Evolutionary conservation across 139 green algal genomes (phyloP), one percentile per base, ranked within the genome.

Genomic region (Monoraphidium neglectum): DNA sequence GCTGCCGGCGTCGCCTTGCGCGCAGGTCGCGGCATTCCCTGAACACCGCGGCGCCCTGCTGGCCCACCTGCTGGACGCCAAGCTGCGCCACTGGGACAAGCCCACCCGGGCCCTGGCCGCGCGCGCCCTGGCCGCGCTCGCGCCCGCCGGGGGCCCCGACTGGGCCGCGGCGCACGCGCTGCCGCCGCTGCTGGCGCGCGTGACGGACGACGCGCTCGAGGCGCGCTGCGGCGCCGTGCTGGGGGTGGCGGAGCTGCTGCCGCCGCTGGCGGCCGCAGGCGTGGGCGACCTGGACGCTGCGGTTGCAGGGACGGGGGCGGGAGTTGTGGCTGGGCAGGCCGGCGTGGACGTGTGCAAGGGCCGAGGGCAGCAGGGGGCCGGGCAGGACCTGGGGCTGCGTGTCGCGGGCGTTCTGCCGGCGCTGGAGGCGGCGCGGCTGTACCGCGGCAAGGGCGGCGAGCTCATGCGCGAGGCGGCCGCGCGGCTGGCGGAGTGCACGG

Each of bases 21-120:
- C 56, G 10, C 26, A 30, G 1, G 83, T 97, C 32, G 89, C 83
- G 0, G 28, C 57, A 8, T 93, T 83, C 59, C 49, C 75, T 5
- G 79, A 88, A 69, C 98, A 98, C 79, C 68, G 83, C 1, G 26
- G 46, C 1, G 18, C 84, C 0, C 73, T 99, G 65, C 72, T 89
- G 18, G 60, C 86, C 30, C 91, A 98, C 82, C 80, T 99, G 56
- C 73, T 97, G 32, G n/a, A 77, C 38, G 66, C 65, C 23, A 97
- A 98, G 91, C 78, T 98, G 71, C 69, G 76, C 5, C 95, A 99
- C 82, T 99, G 96, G 96, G 95, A 98, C 26, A 84, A 86, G 49
- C n/a, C 77, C 1, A 78, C 98, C 67, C 64, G 96, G 2, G 80
- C 92, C 76, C 86, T 98, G 36, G 86, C 95, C 6, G 93, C 92